Evolutionary conservation across 208 protist genomes (phyloP).

Genomic region (Trypanosoma lewisi): DNA sequence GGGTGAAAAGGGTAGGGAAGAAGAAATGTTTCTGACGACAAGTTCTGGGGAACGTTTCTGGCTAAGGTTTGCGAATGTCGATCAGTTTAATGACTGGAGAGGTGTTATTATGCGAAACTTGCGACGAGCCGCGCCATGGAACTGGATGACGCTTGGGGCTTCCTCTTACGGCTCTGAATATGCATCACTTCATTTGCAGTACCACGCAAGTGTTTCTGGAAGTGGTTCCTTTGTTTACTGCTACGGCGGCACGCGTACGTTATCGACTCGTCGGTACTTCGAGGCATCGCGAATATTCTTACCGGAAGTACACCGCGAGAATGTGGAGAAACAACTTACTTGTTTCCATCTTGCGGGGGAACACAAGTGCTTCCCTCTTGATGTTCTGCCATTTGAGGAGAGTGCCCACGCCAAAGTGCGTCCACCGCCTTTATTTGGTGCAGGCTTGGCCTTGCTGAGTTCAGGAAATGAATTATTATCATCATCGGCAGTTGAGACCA

Average conservation of each 20-base stretch:
- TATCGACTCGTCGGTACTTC: conserved; percentile 34
- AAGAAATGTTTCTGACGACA: conserved; percentile 52
- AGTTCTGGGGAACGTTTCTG: conserved; percentile 66
- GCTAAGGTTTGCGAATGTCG: conserved; percentile 45
- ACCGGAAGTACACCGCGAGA: conserved; percentile 25
- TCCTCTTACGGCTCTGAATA: conserved; percentile 7
- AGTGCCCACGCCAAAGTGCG: conserved; percentile 43
- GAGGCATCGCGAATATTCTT: conserved; percentile 35
- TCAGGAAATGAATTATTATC: not conserved
- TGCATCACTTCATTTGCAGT: conserved; percentile 43
- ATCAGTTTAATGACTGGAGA: conserved; percentile 51
- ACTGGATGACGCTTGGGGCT: conserved; percentile 53
- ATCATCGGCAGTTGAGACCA: not conserved
- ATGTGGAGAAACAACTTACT: conserved; percentile 22
- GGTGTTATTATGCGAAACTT: conserved; percentile 32
- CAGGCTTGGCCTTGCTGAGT: conserved; percentile 30
- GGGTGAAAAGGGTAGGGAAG: conserved; percentile 12
- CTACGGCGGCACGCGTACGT: conserved; percentile 38
- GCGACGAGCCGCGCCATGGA: conserved; percentile 42
- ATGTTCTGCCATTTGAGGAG: conserved; percentile 50
- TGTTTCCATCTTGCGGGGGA: conserved; percentile 42
- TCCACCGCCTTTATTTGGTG: conserved; percentile 48
- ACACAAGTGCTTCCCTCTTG: conserved; percentile 30
- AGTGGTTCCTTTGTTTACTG: conserved; percentile 21
- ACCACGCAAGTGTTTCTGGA: conserved; percentile 39